These are phyloP conservation scores for Saccharomycopsis oosterbeekiorum DNA, from an alignment of 805 yeast species.

Conservation along the genomic window DNA sequence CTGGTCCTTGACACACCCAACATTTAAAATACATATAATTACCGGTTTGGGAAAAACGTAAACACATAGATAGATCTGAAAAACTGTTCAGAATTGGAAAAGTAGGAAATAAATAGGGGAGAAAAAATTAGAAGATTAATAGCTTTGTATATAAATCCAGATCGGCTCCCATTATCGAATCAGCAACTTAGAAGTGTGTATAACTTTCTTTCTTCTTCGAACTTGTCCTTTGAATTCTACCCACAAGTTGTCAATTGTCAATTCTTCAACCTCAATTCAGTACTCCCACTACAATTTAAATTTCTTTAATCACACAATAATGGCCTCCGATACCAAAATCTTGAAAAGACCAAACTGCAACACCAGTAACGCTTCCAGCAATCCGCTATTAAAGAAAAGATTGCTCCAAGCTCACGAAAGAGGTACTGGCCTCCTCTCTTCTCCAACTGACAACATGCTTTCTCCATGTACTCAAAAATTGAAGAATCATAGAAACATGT, in stretches of 20 bases:
- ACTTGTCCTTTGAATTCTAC: neutral
- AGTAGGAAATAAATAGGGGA: neutral
- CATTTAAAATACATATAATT: neutral
- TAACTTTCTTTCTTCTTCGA: neutral
- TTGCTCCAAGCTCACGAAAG: conserved; percentile 19
- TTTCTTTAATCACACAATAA: neutral
- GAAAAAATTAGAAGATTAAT: neutral
- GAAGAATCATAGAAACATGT: conserved; percentile 33
- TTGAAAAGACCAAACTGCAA: neutral
- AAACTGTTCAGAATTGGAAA: neutral
- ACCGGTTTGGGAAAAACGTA: conserved; percentile 1
- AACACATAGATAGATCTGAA: neutral
- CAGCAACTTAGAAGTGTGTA: neutral
- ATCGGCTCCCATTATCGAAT: neutral
- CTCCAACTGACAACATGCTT: conserved; percentile 50
- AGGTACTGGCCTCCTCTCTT: conserved; percentile 24
- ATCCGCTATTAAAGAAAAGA: conserved; percentile 20
- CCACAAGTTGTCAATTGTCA: neutral
- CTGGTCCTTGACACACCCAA: neutral
- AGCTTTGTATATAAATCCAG: neutral
- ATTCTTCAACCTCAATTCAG: neutral
- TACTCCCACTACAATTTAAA: neutral
- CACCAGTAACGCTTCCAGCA: neutral
- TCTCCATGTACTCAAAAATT: conserved; percentile 52
- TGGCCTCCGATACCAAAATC: neutral